Conservation (phyloP, 495 filamentous ascomycete species). For the Aspergillus bridgeri region DNA sequence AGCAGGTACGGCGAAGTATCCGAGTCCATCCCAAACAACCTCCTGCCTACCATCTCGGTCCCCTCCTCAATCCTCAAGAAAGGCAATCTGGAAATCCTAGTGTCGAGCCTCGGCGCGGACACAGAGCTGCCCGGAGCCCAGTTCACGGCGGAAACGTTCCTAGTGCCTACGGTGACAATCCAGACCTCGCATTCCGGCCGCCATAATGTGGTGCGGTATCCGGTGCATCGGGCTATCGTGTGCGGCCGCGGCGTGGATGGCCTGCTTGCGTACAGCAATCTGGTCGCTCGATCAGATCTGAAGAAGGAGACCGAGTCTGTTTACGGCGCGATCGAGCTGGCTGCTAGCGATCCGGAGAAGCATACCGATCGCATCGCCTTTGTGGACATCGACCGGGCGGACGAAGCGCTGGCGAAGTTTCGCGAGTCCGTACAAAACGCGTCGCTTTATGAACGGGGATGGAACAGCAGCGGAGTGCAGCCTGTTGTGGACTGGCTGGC, state of each 20-base stretch:
- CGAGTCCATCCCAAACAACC: constrained; percentile 36
- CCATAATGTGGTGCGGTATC: constrained; percentile 65
- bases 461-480: constrained; percentile 68
- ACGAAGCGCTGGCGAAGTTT: constrained; percentile 59
- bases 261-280: constrained; percentile 47
- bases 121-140: constrained; percentile 44
- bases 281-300: constrained; percentile 34
- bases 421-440: constrained; percentile 66
- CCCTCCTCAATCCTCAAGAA: constrained; percentile 65
- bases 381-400: constrained; percentile 54
- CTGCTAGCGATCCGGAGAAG: constrained; percentile 30
- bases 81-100: constrained; percentile 72
- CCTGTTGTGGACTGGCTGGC: constrained; percentile 65
- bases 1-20: constrained; percentile 53
- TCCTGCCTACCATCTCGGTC: constrained; percentile 57
- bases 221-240: constrained; percentile 79
- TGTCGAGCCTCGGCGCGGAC: constrained; percentile 54
- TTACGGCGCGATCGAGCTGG: constrained; percentile 54
- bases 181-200: constrained; percentile 57
- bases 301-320: constrained; percentile 42
- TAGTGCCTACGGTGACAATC: constrained; percentile 72
- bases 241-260: constrained; percentile 64
- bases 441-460: constrained; percentile 64
- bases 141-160: constrained; percentile 49
- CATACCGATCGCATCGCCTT: constrained; percentile 33